Base-by-base conservation (phyloP, 805 yeast species). In the Candida sanyiensis region DNA sequence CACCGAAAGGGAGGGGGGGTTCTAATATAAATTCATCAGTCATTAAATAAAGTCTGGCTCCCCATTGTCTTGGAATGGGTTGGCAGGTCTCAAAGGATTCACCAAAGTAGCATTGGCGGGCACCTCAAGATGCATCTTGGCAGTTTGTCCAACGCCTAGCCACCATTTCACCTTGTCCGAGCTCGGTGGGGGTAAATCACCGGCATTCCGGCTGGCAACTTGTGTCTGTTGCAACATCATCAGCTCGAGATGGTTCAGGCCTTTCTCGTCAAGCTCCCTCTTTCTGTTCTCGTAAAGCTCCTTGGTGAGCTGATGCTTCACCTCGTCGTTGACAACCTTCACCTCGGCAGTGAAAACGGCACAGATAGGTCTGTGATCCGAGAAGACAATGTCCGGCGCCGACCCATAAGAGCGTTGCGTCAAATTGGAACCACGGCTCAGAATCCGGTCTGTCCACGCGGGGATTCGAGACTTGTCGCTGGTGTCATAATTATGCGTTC, bases 371-470 rank as follows among this genome's bases (percentile, higher is more conserved):
- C 94, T 66, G 59, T 90, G 98, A 54, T 90, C 98, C 1, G 96
- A 85, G 50, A 84, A 82, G 13, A 66, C 58, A 16, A 85, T 67
- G 18, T 70, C 66, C 16, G 68, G 73, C 8, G 70, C 75, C 36
- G 81, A 67, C 11, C 75, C 70, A 57, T 90, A 93, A 7, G 64
- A 61, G 1, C 70, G 45, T 45, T 83, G 90, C 32, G 63, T 67
- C 40, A 89, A 57, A 9, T 72, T 66, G n/a, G 64, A 63, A 12
- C 83, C 79, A 19, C 83, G 66, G 52, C 77, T 80, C 34, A 89
- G 60, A 23, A 90, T 79, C 41, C 98, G 66, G 63, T 93, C 99
- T 3, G 97, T 89, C 98, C 98, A 93, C 0, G 98, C 94, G 1
- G 98, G 99, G 10, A 85, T 79, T 45, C 99, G 74, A 59, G 79